phyloP scores from a whole-genome alignment of 805 yeast genomes.

The Dipodascopsis uninucleata region DNA sequence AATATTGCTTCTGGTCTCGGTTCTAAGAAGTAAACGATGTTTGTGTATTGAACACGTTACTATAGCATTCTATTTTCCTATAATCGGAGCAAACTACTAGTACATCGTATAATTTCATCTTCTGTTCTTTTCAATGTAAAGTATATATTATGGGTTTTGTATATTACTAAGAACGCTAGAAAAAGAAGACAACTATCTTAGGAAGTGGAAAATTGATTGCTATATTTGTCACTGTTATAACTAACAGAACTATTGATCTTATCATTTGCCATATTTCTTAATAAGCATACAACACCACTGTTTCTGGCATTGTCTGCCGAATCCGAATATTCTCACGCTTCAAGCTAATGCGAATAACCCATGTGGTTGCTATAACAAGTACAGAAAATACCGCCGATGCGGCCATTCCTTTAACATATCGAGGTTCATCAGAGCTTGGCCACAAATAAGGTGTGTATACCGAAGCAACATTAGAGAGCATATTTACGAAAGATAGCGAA shows the following conservation, averaged over 20 bases:
- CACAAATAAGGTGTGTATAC: slow-evolving; percentile 21
- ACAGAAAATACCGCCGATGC: slow-evolving; percentile 11
- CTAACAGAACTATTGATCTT: too few species aligned
- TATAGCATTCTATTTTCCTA: too few species aligned
- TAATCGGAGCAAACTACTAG: too few species aligned
- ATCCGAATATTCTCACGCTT: slow-evolving; percentile 13
- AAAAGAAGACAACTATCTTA: too few species aligned
- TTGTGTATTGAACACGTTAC: too few species aligned
- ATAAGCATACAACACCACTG: slow-evolving; percentile 14
- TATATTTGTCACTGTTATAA: too few species aligned
- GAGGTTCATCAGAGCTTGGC: slow-evolving; percentile 8
- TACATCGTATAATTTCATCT: too few species aligned
- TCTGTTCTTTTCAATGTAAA: too few species aligned
- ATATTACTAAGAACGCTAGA: too few species aligned
- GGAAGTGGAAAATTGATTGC: too few species aligned
- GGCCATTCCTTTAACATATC: slow-evolving; percentile 12
- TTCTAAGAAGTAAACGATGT: slow-evolving; percentile 23
- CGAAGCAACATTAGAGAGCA: slow-evolving; percentile 14
- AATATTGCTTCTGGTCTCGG: slow-evolving; percentile 38
- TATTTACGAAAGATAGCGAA: slow-evolving; percentile 42
- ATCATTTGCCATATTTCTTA: too few species aligned
- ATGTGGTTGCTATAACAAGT: slow-evolving; percentile 5
- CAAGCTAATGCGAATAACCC: slow-evolving; percentile 1
- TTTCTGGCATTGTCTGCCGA: slow-evolving; percentile 10
- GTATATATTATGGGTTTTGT: too few species aligned